phyloP scores from a whole-genome alignment of 345 rosid species.

The rapeseed (Brassica napus) region DNA sequence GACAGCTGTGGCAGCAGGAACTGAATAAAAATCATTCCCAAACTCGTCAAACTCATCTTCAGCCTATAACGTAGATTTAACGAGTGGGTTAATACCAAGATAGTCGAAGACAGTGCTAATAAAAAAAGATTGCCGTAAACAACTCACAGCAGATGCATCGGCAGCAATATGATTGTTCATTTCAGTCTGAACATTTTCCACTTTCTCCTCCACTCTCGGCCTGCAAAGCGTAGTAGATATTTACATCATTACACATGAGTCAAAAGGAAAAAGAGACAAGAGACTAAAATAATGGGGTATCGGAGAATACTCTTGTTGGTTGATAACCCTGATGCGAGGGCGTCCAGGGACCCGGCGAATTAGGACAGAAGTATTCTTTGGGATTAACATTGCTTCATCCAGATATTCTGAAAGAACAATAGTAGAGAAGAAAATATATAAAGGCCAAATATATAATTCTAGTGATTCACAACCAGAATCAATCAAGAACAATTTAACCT shows the following conservation, averaged over 20 bases:
- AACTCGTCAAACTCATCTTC: slow-evolving; percentile 98
- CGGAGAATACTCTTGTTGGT: slow-evolving; percentile 70
- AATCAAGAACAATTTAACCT: neutral
- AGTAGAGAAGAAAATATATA: slow-evolving; percentile 39
- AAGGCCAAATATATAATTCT: neutral
- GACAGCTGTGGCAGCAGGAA: slow-evolving; percentile 65
- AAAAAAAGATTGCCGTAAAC: slow-evolving; percentile 41
- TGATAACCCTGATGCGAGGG: slow-evolving; percentile 88
- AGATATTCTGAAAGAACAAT: slow-evolving; percentile 85
- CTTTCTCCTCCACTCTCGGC: slow-evolving; percentile 58
- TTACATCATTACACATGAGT: slow-evolving; percentile 10
- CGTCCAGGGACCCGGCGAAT: slow-evolving; percentile 97
- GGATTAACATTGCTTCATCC: slow-evolving; percentile 92
- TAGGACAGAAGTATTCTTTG: slow-evolving; percentile 92
- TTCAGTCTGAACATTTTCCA: slow-evolving; percentile 53
- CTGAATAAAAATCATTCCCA: slow-evolving; percentile 87
- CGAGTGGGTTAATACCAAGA: neutral
- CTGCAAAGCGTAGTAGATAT: slow-evolving; percentile 43
- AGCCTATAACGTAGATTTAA: slow-evolving; percentile 42
- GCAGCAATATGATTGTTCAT: slow-evolving; percentile 45
- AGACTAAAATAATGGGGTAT: slow-evolving; percentile 25
- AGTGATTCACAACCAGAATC: slow-evolving; percentile 3
- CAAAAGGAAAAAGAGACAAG: neutral
- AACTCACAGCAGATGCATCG: slow-evolving; percentile 58
- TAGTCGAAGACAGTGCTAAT: neutral